A percentile compares a stretch with the other conserved stretches of the same genome.
Evolutionary conservation across 495 filamentous ascomycete genomes (phyloP).

Genomic region (Annulohypoxylon moriforme): DNA sequence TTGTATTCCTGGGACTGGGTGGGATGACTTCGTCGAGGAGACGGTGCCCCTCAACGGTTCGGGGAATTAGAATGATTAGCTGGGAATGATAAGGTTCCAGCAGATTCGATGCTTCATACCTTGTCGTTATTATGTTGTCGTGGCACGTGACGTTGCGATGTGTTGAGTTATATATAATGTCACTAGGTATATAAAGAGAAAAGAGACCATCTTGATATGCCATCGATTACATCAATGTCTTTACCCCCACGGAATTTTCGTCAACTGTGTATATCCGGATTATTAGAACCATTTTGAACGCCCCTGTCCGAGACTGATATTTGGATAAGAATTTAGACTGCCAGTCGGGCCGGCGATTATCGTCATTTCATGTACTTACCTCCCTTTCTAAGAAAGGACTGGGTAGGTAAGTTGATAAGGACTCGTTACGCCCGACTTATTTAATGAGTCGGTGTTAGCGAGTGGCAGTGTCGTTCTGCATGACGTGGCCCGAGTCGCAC

Average conservation of each 20-base stretch:
- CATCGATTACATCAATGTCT: background rate
- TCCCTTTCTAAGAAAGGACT: background rate
- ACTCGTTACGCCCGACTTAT: background rate
- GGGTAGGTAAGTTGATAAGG: background rate
- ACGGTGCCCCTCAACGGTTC: constrained; percentile 12
- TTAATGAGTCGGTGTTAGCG: background rate
- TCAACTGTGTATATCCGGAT: background rate
- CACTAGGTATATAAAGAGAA: background rate
- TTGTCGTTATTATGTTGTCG: background rate
- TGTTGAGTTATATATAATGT: background rate
- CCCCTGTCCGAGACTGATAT: background rate
- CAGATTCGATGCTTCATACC: background rate
- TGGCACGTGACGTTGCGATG: background rate
- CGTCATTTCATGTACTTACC: background rate
- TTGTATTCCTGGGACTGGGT: background rate
- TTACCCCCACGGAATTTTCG: background rate
- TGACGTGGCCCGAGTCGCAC: background rate
- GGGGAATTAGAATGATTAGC: constrained; percentile 19
- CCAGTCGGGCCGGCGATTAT: background rate
- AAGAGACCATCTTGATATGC: background rate
- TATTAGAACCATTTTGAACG: background rate
- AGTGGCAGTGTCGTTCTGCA: background rate
- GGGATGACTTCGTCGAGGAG: constrained; percentile 9
- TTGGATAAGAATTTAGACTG: background rate
- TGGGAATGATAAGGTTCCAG: background rate